Percentiles rank a stretch among this genome's conserved stretches.
Evolutionary conservation across 352 stramenopile genomes (phyloP).

Genomic region (Pythium pyrilobum): DNA sequence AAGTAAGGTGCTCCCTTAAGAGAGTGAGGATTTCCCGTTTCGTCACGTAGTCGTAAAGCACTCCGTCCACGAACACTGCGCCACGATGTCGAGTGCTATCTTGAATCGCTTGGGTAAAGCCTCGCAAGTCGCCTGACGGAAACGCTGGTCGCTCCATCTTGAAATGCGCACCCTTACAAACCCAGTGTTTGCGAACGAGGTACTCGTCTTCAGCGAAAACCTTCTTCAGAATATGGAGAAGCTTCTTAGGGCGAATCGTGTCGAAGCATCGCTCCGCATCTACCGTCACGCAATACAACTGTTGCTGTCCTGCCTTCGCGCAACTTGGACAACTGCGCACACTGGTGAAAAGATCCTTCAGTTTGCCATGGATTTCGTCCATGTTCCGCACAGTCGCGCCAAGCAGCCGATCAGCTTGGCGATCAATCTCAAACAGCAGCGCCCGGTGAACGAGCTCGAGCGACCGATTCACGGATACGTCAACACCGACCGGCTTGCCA

Average conservation of each 20-base stretch:
- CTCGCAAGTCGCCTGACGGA: constrained; percentile 41
- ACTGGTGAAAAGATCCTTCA: constrained; percentile 36
- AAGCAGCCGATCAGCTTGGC: constrained; percentile 41
- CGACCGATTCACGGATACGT: constrained; percentile 50
- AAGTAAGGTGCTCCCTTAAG: constrained; percentile 59
- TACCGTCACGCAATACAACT: constrained; percentile 56
- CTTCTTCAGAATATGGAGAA: constrained; percentile 64
- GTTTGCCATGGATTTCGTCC: constrained; percentile 54
- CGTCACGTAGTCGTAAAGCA: constrained; percentile 71
- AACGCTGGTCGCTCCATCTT: constrained; percentile 58
- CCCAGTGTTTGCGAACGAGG: constrained; percentile 68
- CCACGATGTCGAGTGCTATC: constrained; percentile 44
- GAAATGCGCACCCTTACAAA: constrained; percentile 55
- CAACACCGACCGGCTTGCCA: background rate
- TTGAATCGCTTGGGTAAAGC: constrained; percentile 31
- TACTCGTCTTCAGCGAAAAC: constrained; percentile 66
- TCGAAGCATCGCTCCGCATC: constrained; percentile 83
- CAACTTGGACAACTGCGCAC: background rate
- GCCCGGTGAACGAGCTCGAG: constrained; percentile 57
- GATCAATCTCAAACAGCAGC: constrained; percentile 55
- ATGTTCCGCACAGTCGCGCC: constrained; percentile 57
- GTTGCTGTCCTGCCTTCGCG: background rate
- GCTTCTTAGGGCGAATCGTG: constrained; percentile 59
- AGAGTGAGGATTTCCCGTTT: constrained; percentile 42
- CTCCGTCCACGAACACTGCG: constrained; percentile 59